These are phyloP conservation scores for Citeromyces matritensis DNA, from an alignment of 805 yeast genomes.

Conservation along the genomic window DNA sequence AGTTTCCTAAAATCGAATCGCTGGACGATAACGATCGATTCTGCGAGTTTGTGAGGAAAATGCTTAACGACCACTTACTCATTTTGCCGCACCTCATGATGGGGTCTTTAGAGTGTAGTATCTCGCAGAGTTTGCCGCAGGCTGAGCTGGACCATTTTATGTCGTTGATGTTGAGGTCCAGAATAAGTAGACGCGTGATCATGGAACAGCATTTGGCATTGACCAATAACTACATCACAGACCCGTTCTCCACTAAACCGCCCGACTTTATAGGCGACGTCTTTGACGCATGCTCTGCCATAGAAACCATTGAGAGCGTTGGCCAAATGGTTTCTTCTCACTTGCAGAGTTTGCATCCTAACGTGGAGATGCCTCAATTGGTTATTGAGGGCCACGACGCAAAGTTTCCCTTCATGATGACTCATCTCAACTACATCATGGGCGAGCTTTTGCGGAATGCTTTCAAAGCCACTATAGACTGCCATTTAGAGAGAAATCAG, in stretches of 20 bases:
- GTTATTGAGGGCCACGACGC: constrained; percentile 64
- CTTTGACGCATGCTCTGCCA: constrained; percentile 64
- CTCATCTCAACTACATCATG: constrained; percentile 74
- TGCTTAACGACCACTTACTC: constrained; percentile 66
- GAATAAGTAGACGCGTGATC: constrained; percentile 81
- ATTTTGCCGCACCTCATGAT: constrained; percentile 81
- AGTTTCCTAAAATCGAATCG: constrained; percentile 49
- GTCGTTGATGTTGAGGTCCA: constrained; percentile 64
- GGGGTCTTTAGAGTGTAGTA: constrained; percentile 80
- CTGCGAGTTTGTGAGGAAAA: constrained; percentile 43
- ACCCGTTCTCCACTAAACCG: constrained; percentile 29
- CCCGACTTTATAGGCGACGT: constrained; percentile 62
- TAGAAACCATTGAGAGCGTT: constrained; percentile 45
- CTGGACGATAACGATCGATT: constrained; percentile 66
- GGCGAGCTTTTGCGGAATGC: constrained; percentile 85
- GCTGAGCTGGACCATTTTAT: constrained; percentile 55
- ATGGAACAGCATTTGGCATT: constrained; percentile 85
- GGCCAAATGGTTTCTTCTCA: constrained; percentile 32
- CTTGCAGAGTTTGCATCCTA: constrained; percentile 37
- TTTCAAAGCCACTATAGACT: constrained; percentile 61
- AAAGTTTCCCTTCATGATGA: constrained; percentile 68
- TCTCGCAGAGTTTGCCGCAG: constrained; percentile 41
- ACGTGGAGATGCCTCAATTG: constrained; percentile 54
- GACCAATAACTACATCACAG: constrained; percentile 40
- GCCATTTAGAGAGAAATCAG: constrained; percentile 15